Evolutionary conservation across 2,329 filamentous ascomycete species (phyloP).

Genomic region (Aspergillus luchuensis): DNA sequence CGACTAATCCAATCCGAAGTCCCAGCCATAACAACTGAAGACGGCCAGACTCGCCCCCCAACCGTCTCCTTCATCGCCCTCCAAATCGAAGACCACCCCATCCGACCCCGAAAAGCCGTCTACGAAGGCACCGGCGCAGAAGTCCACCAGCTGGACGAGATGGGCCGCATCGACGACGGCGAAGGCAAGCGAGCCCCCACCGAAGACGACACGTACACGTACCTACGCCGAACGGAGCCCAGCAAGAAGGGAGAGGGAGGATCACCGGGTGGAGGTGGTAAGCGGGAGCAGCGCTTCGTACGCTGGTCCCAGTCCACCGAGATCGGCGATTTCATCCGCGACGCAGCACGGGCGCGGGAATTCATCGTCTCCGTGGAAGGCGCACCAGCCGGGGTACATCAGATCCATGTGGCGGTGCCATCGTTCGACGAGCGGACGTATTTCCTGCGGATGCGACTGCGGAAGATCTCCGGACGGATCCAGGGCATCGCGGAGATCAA

Average conservation of each 20-base stretch:
- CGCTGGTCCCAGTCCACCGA: conserved; percentile 88
- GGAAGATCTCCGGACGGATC: conserved; percentile 70
- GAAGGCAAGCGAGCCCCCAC: conserved; percentile 20
- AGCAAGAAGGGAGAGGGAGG: conserved; percentile 11
- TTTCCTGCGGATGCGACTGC: conserved; percentile 75
- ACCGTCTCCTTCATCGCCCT: conserved; percentile 78
- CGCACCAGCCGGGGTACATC: conserved; percentile 60
- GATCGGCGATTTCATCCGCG: conserved; percentile 90
- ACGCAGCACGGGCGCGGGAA: conserved; percentile 80
- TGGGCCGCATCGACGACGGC: conserved; percentile 3
- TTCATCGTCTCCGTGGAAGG: conserved; percentile 85
- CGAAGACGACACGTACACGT: conserved; percentile 68
- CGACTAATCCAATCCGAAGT: conserved; percentile 86
- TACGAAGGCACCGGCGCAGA: conserved; percentile 47
- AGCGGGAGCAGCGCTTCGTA: conserved; percentile 62
- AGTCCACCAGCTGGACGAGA: conserved; percentile 29
- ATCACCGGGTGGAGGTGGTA: background rate
- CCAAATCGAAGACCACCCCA: conserved; percentile 66
- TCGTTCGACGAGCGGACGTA: conserved; percentile 89
- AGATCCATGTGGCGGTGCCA: conserved; percentile 75
- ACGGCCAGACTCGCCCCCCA: conserved; percentile 70
- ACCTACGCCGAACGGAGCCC: conserved; percentile 56
- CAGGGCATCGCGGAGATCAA: conserved; percentile 72
- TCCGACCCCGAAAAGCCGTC: conserved; percentile 42
- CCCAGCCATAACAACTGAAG: conserved; percentile 63